Evolutionary conservation across 345 rosid species (phyloP), one percentile per base, ranked within the genome.

Genomic region (Bruguiera sexangula): DNA sequence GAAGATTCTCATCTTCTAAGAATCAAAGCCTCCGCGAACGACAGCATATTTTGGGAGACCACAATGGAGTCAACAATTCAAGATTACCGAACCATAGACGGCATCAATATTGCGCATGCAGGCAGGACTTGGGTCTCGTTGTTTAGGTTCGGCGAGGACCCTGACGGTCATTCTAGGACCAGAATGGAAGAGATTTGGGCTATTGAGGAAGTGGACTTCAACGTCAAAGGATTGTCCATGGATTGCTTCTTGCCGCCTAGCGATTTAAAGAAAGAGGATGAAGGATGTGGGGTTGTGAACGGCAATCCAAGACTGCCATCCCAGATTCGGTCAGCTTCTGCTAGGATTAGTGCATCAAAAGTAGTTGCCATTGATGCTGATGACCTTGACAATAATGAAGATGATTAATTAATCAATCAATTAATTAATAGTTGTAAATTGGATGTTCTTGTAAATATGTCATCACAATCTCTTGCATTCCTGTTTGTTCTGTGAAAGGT

Each of bases 191-290:
- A 95, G 81, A 66, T 73, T 7, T 95, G 99, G 99, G 68, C 75
- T 8, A 95, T 95, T 20, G 97, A 95, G 70, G 99, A 95, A 75
- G 82, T 92, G 59, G 99, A 92, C 67, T 95, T 95, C 70, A 95
- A 95, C 79, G 85, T 95, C 0, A 82, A 85, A n/a, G 99, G 99
- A 19, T 66, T 95, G 79, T 83, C 92, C 0, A 87, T 81, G 83
- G 99, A 95, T 43, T 92, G 96, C 75, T 95, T 95, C 79, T 79
- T 95, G 72, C 96, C 97, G 1, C 99, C 99, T 6, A 81, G 88
- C 62, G 99, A 95, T 65, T 67, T 92, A 67, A 95, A 85, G 81
- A 87, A 84, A 20, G 93, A 85, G 58, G 96, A 85, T 36, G 89
- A 91, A 52, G 75, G 16, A 26, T 82, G 70, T 65, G 82, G 70